phyloP scores from a whole-genome alignment of 768 basidiomycete species.

The Termitomyces sp. region DNA sequence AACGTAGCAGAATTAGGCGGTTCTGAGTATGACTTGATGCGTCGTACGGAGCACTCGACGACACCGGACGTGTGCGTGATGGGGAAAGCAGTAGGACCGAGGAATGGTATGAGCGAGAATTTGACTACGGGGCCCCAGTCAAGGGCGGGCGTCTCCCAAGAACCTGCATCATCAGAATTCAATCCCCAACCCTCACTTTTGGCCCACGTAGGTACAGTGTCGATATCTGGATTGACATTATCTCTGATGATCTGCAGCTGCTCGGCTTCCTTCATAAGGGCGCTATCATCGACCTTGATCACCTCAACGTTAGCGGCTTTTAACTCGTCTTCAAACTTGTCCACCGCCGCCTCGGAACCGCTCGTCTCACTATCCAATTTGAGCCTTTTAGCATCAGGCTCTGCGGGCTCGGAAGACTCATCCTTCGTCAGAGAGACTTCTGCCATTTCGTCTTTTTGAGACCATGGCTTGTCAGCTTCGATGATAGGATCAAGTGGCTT shows the following conservation, averaged over 20 bases:
- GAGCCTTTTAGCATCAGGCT: constrained; percentile 11
- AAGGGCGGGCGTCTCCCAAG: constrained; percentile 5
- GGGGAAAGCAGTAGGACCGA: constrained; percentile 55
- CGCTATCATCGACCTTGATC: constrained; percentile 11
- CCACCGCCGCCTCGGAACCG: constrained; percentile 9
- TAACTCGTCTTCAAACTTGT: constrained; percentile 33
- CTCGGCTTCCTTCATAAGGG: constrained; percentile 7
- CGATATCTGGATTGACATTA: constrained; percentile 10
- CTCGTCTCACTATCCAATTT: constrained; percentile 13
- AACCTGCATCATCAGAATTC: background rate
- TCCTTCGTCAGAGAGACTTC: background rate
- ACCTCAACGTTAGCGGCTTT: constrained; percentile 27
- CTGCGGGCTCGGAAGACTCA: background rate
- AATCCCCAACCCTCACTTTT: constrained; percentile 6
- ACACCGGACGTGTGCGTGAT: constrained; percentile 60
- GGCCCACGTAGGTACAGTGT: constrained; percentile 7
- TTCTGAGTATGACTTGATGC: constrained; percentile 40
- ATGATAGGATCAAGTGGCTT: constrained; percentile 17
- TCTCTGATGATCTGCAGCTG: constrained; percentile 9
- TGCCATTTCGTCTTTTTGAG: background rate
- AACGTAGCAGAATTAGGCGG: constrained; percentile 25
- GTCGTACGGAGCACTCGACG: constrained; percentile 61
- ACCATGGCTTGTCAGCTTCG: constrained; percentile 4
- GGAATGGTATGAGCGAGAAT: constrained; percentile 29
- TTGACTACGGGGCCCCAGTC: constrained; percentile 17